These are phyloP conservation scores for Tylopilus vinaceipallidus DNA, from an alignment of 768 basidiomycete species.

Conservation along the genomic window DNA sequence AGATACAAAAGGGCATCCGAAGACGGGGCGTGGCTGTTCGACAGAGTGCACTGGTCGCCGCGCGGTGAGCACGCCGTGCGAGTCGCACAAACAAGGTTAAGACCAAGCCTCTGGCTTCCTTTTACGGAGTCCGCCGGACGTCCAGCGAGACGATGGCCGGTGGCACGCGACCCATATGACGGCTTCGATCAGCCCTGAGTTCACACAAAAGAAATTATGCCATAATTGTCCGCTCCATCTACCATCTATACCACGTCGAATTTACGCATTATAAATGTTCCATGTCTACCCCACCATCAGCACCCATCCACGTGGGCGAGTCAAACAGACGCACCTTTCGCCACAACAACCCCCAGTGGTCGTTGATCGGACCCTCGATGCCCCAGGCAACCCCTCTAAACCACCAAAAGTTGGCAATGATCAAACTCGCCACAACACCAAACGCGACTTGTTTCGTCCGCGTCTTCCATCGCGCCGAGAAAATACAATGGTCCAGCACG, in stretches of 20 bases:
- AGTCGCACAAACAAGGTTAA: neutral
- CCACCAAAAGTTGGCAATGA: constrained; percentile 92
- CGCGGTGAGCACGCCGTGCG: constrained; percentile 1
- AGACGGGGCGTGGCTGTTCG: neutral
- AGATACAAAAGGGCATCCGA: constrained; percentile 5
- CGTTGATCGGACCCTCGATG: constrained; percentile 81
- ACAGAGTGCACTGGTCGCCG: neutral
- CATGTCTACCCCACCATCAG: constrained; percentile 24
- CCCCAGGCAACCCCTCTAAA: constrained; percentile 89
- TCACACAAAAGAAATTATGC: too few species aligned
- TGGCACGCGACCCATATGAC: too few species aligned
- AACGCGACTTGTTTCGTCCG: constrained; percentile 74
- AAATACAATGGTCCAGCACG: constrained; percentile 90
- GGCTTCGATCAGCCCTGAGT: too few species aligned
- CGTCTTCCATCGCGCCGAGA: constrained; percentile 64
- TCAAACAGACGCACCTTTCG: constrained; percentile 46
- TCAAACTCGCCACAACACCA: constrained; percentile 50
- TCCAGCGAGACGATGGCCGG: too few species aligned
- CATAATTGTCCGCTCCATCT: neutral
- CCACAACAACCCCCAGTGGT: constrained; percentile 81
- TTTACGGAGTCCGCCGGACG: constrained; percentile 11
- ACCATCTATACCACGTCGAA: neutral
- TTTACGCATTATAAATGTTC: constrained; percentile 32
- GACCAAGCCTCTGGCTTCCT: constrained; percentile 4
- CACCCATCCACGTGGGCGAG: neutral